phyloP scores from a whole-genome alignment of 176 grass and related monocot species.

The Themeda triandra region DNA sequence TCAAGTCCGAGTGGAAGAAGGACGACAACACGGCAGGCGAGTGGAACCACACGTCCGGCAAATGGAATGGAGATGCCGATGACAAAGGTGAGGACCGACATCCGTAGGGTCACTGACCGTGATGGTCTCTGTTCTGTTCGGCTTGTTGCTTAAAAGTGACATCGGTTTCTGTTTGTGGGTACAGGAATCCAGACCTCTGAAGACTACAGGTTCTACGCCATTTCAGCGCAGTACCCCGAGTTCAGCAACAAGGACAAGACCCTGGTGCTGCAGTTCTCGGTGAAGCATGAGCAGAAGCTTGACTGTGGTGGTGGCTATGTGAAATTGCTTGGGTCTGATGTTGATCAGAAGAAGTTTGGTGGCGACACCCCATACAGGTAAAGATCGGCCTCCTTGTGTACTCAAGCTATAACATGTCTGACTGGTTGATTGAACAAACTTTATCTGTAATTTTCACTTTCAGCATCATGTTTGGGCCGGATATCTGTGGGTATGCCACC shows the following conservation, averaged over 20 bases:
- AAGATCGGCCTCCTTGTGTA: background rate
- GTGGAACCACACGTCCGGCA: constrained; percentile 78
- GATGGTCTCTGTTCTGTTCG: background rate
- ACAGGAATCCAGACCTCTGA: constrained; percentile 93
- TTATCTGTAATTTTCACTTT: background rate
- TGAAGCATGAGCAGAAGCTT: constrained; percentile 96
- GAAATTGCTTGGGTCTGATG: constrained; percentile 76
- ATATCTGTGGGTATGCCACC: constrained; percentile 92
- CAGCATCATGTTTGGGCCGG: constrained; percentile 96
- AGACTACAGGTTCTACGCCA: constrained; percentile 96
- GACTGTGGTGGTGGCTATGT: constrained; percentile 94
- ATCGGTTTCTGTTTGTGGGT: background rate
- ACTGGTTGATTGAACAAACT: background rate
- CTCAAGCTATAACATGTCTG: background rate
- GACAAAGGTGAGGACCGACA: constrained; percentile 52
- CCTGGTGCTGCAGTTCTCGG: constrained; percentile 87
- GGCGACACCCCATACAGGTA: constrained; percentile 93
- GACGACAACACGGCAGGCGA: constrained; percentile 70
- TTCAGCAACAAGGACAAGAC: constrained; percentile 91
- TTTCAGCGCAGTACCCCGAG: constrained; percentile 71
- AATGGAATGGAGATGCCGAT: constrained; percentile 71
- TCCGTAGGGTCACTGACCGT: background rate
- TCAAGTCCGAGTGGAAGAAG: constrained; percentile 88
- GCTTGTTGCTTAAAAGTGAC: background rate
- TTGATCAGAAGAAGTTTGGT: constrained; percentile 97